A percentile compares a stretch with the other conserved stretches of the same genome.
Conservation (phyloP, 73 alveolate genomes). For the Breviolum minutum region DNA sequence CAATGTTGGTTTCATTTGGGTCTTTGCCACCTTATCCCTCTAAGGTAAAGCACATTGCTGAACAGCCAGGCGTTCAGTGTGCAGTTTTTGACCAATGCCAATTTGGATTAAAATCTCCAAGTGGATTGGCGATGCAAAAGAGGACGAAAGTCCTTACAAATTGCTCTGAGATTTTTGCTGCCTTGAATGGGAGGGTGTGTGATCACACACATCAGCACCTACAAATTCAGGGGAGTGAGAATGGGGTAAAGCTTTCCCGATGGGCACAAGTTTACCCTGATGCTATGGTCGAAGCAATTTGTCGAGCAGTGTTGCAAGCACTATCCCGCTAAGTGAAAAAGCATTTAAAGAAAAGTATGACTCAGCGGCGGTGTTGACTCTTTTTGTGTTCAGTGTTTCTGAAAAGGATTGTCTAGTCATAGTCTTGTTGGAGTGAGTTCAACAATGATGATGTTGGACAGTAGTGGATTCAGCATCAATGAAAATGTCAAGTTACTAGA, state of each 20-base stretch:
- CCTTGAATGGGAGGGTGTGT: not conserved
- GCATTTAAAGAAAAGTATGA: no score
- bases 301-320: not conserved
- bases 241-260: not conserved
- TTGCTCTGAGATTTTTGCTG: not conserved
- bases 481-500: no score
- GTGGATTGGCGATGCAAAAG: not conserved
- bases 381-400: no score
- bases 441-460: no score
- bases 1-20: no score
- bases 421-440: no score
- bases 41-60: not conserved
- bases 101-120: not conserved
- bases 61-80: not conserved
- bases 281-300: not conserved
- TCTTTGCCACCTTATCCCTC: not conserved
- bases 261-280: slow-evolving; percentile 37
- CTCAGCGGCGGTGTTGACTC: no score
- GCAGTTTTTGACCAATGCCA: not conserved
- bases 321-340: no score
- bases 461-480: no score
- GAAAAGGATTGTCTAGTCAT: no score
- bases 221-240: not conserved
- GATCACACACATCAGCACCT: not conserved
- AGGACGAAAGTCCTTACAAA: not conserved